Base-by-base conservation (phyloP, 2,329 filamentous ascomycete species). In the Colletotrichum sp. region DNA sequence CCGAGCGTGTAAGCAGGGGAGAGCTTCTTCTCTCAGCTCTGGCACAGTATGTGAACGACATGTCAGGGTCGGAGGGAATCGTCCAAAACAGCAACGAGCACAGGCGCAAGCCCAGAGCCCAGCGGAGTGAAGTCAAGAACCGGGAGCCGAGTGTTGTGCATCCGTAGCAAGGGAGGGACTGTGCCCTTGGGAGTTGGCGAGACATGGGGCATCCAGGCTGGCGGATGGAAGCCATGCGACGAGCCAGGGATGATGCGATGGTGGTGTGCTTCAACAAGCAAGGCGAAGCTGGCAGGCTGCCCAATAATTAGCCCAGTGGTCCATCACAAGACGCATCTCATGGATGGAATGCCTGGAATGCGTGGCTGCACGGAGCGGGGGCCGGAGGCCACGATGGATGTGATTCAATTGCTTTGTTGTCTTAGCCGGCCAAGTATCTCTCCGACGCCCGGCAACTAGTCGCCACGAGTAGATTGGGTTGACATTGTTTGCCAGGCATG, bases 141-240 rank as follows among this genome's bases (percentile, higher is more conserved):
- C 63, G 32, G 48, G 70, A 65, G 18, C 66, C 64, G 59, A 68
- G 68, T 60, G 57, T n/a, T n/a, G 66, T 24, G 52, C 60, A 55
- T 36, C 74, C 67, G 67, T 63, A 52, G 57, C 70, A 76, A 76
- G 74, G 74, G 74, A 74, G 74, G 43, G 70, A 63, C 55, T 30
- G 67, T 48, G 63, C 70, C 43, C 43, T 52, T 52, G 43, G 43
- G 43, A 52, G n/a, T 73, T 32, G 43, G 63, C 34, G 30, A 39
- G 63, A 71, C 63, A 63, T 43, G 55, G 28, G 39, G 32, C 67
- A 60, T 60, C 34, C 55, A 70, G 28, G 48, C 57, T 48, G 57
- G 36, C 57, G 67, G 48, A 57, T 67, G 13, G 48, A 55, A 43
- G 67, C 70, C 64, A 74, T 68, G 65, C 36, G 57, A 52, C 9